phyloP scores from a whole-genome alignment of 2,329 filamentous ascomycete genomes.

The Chaetomium sp. region DNA sequence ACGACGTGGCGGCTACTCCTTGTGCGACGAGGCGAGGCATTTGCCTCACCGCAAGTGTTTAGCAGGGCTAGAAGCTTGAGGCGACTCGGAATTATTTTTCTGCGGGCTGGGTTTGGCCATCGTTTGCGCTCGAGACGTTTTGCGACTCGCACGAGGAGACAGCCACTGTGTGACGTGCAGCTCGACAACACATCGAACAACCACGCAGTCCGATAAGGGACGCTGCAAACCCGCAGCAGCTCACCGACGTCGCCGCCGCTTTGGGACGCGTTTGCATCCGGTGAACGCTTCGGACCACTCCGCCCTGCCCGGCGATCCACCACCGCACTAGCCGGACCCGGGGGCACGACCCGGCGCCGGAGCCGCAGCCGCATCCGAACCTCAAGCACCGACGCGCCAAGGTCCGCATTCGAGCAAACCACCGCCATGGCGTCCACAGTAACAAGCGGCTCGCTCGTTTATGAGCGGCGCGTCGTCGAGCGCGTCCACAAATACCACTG shows the following conservation, averaged over 20 bases:
- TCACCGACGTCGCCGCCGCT: neutral
- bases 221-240: neutral
- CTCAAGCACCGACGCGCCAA: neutral
- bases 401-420: neutral
- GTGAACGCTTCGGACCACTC: neutral
- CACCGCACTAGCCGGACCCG: neutral
- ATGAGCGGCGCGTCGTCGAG: slow-evolving; percentile 46
- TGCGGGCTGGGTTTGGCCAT: neutral
- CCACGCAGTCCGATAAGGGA: neutral
- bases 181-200: neutral
- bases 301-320: neutral
- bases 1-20: slow-evolving; percentile 19
- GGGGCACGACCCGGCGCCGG: slow-evolving; percentile 5
- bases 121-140: neutral
- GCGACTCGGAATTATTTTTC: slow-evolving; percentile 10
- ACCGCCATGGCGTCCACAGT: slow-evolving; percentile 43
- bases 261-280: neutral
- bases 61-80: neutral
- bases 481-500: slow-evolving; percentile 65
- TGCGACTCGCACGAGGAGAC: neutral
- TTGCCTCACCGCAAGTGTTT: slow-evolving; percentile 17
- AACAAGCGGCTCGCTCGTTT: slow-evolving; percentile 47
- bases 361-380: slow-evolving; percentile 5
- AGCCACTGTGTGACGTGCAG: slow-evolving; percentile 3
- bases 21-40: slow-evolving; percentile 19